These are phyloP conservation scores for Rhizopus arrhizus DNA, from an alignment of 371 early-diverging fungal genomes.

Conservation along the genomic window DNA sequence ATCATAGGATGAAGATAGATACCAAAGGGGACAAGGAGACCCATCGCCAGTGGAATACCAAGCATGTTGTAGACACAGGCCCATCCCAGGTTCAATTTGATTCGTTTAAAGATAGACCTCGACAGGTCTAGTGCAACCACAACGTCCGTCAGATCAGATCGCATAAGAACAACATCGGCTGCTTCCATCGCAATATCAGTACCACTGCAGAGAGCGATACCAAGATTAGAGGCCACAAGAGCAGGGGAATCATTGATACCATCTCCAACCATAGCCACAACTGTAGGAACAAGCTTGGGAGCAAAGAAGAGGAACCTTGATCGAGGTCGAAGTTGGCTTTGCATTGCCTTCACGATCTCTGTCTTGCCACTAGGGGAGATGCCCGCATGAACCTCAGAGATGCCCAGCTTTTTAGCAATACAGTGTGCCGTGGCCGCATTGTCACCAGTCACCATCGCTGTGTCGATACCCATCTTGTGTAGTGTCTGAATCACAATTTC, in stretches of 20 bases:
- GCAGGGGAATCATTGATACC: slow-evolving; percentile 99
- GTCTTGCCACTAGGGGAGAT: slow-evolving; percentile 91
- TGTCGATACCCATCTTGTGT: slow-evolving; percentile 72
- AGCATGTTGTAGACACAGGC: slow-evolving; percentile 87
- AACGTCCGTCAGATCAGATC: slow-evolving; percentile 81
- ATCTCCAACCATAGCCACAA: slow-evolving; percentile 97
- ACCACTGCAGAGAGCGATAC: slow-evolving; percentile 91
- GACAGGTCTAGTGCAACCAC: slow-evolving; percentile 86
- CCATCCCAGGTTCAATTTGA: slow-evolving; percentile 86
- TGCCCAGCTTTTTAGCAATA: slow-evolving; percentile 75
- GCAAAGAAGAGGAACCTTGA: not conserved
- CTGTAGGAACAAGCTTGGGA: slow-evolving; percentile 10
- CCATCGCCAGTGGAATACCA: slow-evolving; percentile 95
- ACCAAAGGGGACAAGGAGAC: slow-evolving; percentile 84
- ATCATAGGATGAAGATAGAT: slow-evolving; percentile 86
- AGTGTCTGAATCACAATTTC: slow-evolving; percentile 69
- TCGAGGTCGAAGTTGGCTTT: slow-evolving; percentile 29
- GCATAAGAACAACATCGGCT: slow-evolving; percentile 85
- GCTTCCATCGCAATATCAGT: slow-evolving; percentile 97
- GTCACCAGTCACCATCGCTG: slow-evolving; percentile 95
- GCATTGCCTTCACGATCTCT: slow-evolving; percentile 68
- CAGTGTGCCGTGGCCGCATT: slow-evolving; percentile 75
- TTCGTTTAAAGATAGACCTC: slow-evolving; percentile 80
- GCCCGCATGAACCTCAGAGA: slow-evolving; percentile 86
- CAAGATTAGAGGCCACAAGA: slow-evolving; percentile 90